phyloP scores from a whole-genome alignment of 2,329 filamentous ascomycete genomes.

The Fusarium sp. region DNA sequence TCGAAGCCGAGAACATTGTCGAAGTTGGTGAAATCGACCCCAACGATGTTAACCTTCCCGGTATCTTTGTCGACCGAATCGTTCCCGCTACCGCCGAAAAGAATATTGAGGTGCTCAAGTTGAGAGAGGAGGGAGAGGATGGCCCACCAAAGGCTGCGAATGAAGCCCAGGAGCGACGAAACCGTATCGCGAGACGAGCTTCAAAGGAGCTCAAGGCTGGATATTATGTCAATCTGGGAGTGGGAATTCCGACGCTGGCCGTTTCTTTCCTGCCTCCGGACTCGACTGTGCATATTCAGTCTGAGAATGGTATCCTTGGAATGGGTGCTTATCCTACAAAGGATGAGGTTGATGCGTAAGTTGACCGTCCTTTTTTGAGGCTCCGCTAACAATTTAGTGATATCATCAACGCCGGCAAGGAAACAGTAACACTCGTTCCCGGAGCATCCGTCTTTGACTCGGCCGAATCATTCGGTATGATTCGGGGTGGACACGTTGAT shows the following conservation, averaged over 20 bases:
- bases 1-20: slow-evolving; percentile 88
- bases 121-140: slow-evolving; percentile 58
- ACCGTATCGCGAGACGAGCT: slow-evolving; percentile 80
- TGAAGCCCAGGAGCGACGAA: slow-evolving; percentile 66
- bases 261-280: slow-evolving; percentile 77
- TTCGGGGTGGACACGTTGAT: slow-evolving; percentile 84
- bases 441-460: slow-evolving; percentile 84
- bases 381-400: slow-evolving; percentile 58
- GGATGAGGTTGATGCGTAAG: slow-evolving; percentile 74
- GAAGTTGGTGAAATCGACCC: slow-evolving; percentile 78
- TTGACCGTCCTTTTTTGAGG: neutral
- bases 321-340: slow-evolving; percentile 84
- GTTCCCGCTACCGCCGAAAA: slow-evolving; percentile 79
- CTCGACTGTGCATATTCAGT: slow-evolving; percentile 84
- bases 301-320: slow-evolving; percentile 86
- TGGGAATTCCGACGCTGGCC: slow-evolving; percentile 89
- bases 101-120: slow-evolving; percentile 76
- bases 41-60: slow-evolving; percentile 80
- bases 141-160: slow-evolving; percentile 57
- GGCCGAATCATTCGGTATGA: slow-evolving; percentile 88
- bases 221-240: slow-evolving; percentile 83
- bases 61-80: slow-evolving; percentile 85
- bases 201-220: slow-evolving; percentile 85
- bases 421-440: slow-evolving; percentile 83
- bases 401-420: slow-evolving; percentile 88